These are phyloP conservation scores for Talaromyces pinophilus DNA, from an alignment of 2,329 filamentous ascomycete genomes.

Conservation along the genomic window DNA sequence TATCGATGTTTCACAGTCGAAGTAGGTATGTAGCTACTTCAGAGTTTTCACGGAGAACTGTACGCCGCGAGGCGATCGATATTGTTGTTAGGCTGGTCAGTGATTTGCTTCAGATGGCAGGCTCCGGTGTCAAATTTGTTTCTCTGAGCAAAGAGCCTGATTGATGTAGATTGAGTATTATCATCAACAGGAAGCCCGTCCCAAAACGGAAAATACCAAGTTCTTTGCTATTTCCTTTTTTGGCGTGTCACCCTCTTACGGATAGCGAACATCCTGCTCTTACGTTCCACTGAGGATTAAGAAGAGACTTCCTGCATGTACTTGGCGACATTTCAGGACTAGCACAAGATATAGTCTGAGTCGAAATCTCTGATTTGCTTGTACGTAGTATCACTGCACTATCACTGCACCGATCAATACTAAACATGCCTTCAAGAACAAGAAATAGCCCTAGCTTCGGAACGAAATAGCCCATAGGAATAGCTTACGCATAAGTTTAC, in stretches of 20 bases:
- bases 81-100: background rate
- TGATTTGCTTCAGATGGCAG: background rate
- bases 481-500: background rate
- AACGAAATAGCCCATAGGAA: background rate
- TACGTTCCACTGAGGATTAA: background rate
- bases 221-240: background rate
- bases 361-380: background rate
- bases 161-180: too few species aligned
- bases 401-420: background rate
- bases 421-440: background rate
- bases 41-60: slow-evolving; percentile 7
- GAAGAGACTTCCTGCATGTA: background rate
- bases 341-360: background rate
- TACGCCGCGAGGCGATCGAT: background rate
- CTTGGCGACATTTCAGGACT: background rate
- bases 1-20: background rate
- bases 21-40: background rate
- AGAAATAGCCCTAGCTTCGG: background rate
- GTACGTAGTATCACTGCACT: background rate
- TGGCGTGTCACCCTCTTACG: background rate
- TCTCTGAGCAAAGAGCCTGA: too few species aligned
- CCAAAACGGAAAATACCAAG: background rate
- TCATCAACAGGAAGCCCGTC: background rate
- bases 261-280: background rate
- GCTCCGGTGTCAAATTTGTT: background rate